phyloP scores from a whole-genome alignment of 768 basidiomycete species.

The Suillus ampliporus region DNA sequence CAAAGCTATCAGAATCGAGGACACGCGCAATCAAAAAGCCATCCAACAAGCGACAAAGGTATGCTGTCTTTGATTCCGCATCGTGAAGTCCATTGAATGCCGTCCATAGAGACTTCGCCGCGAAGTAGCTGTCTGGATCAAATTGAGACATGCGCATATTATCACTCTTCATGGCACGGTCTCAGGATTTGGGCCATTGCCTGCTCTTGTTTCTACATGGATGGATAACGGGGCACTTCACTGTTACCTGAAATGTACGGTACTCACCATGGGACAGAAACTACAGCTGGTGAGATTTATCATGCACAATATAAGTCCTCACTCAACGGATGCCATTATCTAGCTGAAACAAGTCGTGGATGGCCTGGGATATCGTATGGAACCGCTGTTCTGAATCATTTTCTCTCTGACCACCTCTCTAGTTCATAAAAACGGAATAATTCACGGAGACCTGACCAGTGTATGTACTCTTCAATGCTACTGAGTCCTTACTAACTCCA shows the following conservation, averaged over 20 bases:
- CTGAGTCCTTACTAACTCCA: background rate
- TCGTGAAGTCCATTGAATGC: background rate
- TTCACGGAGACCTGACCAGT: conserved; percentile 3
- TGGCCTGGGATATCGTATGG: background rate
- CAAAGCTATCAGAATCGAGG: background rate
- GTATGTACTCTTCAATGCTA: background rate
- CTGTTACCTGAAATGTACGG: background rate
- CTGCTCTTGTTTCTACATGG: conserved; percentile 4
- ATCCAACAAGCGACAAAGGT: background rate
- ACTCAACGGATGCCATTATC: background rate
- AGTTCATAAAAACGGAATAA: background rate
- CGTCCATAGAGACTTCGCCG: background rate
- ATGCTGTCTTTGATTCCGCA: background rate
- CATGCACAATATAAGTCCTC: background rate
- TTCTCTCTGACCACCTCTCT: background rate
- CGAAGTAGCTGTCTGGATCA: background rate
- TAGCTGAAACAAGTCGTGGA: conserved; percentile 5
- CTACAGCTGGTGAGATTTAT: background rate
- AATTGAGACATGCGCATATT: background rate
- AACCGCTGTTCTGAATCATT: background rate
- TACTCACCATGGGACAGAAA: background rate
- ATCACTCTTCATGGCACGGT: background rate
- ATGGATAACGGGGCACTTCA: conserved; percentile 3
- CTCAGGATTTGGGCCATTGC: background rate
- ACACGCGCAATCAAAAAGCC: background rate